A percentile compares a stretch with the other conserved stretches of the same genome.
Evolutionary conservation across 441 rosid species (phyloP).

Genomic region (Mallotus repandus): DNA sequence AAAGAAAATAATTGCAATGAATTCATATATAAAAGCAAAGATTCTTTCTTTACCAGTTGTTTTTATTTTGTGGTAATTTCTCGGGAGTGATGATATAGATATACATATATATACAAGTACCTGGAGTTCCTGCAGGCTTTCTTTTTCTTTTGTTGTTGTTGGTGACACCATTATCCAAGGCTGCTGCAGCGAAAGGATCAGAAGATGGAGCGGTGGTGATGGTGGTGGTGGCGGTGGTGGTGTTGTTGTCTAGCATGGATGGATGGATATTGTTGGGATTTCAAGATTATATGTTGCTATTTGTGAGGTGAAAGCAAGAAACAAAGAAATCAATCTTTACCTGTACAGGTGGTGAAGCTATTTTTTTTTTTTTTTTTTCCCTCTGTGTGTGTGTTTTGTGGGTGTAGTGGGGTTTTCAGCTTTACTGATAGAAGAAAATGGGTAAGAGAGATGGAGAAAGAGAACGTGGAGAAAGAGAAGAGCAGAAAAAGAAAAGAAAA

Average conservation of each 20-base stretch:
- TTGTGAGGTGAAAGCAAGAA: slow-evolving; percentile 24
- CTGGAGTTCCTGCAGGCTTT: slow-evolving; percentile 95
- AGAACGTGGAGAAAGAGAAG: slow-evolving; percentile 21
- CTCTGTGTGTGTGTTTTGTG: not conserved
- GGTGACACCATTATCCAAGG: slow-evolving; percentile 54
- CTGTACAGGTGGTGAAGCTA: slow-evolving; percentile 28
- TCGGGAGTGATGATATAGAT: not conserved
- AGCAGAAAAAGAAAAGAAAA: slow-evolving; percentile 31
- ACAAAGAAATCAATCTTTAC: slow-evolving; percentile 27
- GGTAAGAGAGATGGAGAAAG: slow-evolving; percentile 28
- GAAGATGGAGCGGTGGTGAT: slow-evolving; percentile 36
- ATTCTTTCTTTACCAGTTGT: too few relatives aligned
- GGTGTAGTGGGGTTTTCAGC: slow-evolving; percentile 63
- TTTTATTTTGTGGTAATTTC: not conserved
- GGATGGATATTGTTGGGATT: slow-evolving; percentile 10
- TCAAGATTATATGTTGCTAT: slow-evolving; percentile 28
- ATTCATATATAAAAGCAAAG: not conserved
- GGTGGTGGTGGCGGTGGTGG: slow-evolving; percentile 27
- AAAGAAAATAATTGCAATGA: not conserved
- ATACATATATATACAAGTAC: slow-evolving; percentile 42
- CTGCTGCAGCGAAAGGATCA: slow-evolving; percentile 50
- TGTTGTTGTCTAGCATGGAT: slow-evolving; percentile 41
- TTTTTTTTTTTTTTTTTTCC: too few relatives aligned
- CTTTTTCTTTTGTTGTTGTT: slow-evolving; percentile 60
- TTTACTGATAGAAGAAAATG: slow-evolving; percentile 46